These are phyloP conservation scores for Phoenix roebelenii DNA, from an alignment of 176 grass and related monocot species.

Conservation along the genomic window DNA sequence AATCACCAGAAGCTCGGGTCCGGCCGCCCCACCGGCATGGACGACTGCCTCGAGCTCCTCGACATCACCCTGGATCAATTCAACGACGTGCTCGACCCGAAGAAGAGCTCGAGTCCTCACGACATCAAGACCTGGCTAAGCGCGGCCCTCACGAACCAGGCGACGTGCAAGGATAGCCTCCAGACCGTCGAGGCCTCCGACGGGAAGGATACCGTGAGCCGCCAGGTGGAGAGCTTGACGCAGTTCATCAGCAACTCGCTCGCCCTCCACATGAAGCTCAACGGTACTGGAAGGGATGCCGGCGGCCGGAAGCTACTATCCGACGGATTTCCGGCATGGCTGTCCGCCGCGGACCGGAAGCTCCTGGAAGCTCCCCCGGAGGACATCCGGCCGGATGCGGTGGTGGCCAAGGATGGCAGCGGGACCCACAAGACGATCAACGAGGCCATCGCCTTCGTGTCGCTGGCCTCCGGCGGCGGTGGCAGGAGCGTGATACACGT, in stretches of 20 bases:
- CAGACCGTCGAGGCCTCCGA: constrained; percentile 9
- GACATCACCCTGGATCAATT: constrained; percentile 56
- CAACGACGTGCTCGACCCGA: constrained; percentile 23
- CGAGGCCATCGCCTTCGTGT: constrained; percentile 55
- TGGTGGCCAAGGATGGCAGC: constrained; percentile 65
- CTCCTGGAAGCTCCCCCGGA: constrained; percentile 36
- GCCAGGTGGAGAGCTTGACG: constrained; percentile 26
- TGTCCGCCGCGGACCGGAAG: constrained; percentile 29
- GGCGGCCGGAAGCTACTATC: constrained; percentile 1
- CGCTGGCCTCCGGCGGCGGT: not conserved
- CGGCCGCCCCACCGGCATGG: constrained; percentile 14
- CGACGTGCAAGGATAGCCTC: constrained; percentile 70
- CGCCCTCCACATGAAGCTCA: constrained; percentile 43
- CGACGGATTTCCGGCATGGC: constrained; percentile 37
- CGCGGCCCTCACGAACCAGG: constrained; percentile 84
- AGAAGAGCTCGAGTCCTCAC: constrained; percentile 9
- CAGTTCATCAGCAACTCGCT: constrained; percentile 67
- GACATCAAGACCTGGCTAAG: constrained; percentile 75
- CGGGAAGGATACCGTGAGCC: constrained; percentile 20
- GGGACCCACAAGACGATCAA: constrained; percentile 60
- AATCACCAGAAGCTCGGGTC: not conserved
- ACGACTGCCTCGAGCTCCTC: constrained; percentile 76
- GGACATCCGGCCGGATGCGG: constrained; percentile 43
- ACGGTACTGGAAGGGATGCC: not conserved
- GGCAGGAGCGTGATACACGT: constrained; percentile 62